phyloP scores from a whole-genome alignment of 176 grass and related monocot genomes.

The Phyllostachys edulis region DNA sequence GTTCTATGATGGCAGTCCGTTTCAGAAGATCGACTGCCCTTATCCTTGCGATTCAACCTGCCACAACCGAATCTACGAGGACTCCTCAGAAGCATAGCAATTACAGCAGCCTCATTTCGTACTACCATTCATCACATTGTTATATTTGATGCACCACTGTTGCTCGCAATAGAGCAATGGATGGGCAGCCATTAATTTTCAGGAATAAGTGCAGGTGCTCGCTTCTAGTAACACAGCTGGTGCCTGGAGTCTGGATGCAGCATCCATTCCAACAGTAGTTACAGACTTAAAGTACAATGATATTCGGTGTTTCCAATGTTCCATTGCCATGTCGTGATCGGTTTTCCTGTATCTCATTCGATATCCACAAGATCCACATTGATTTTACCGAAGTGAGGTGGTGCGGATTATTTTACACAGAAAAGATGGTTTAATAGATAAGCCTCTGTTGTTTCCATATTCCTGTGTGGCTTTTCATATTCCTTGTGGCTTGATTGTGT shows the following conservation, averaged over 20 bases:
- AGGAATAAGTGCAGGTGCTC: conserved; percentile 14
- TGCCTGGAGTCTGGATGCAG: conserved; percentile 12
- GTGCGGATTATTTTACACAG: neutral
- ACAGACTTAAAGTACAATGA: neutral
- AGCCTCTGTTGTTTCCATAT: neutral
- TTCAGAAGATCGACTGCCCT: conserved; percentile 65
- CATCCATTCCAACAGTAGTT: neutral
- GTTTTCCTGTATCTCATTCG: too few relatives aligned
- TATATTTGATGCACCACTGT: conserved; percentile 29
- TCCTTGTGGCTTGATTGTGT: neutral
- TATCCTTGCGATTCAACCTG: conserved; percentile 75
- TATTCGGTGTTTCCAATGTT: neutral
- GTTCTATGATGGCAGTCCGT: conserved; percentile 48
- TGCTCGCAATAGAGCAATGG: conserved; percentile 24
- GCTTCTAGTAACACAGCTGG: neutral
- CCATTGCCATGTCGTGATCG: neutral
- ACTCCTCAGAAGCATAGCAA: conserved; percentile 45
- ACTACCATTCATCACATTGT: conserved; percentile 24
- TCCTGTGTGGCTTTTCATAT: neutral
- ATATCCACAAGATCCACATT: neutral
- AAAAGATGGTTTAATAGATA: neutral
- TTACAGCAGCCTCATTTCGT: conserved; percentile 34
- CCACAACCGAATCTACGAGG: conserved; percentile 45
- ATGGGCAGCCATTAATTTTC: conserved; percentile 27
- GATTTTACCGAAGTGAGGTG: neutral